phyloP scores from a whole-genome alignment of 805 yeast genomes.

The Lipomyces chichibuensis region DNA sequence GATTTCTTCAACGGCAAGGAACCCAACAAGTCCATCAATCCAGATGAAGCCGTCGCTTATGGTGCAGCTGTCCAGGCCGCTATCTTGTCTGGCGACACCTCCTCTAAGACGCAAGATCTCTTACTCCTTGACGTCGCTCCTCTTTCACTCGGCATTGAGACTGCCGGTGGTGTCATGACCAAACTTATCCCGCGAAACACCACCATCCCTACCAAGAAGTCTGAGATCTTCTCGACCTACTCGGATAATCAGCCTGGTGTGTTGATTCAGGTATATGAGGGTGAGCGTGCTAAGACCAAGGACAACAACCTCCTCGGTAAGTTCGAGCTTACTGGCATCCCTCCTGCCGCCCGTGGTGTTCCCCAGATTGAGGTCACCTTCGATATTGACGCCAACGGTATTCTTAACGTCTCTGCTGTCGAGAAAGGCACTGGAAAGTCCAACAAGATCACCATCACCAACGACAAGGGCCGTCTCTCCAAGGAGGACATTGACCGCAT shows the following conservation, averaged over 20 bases:
- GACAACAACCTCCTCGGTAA: slow-evolving; percentile 97
- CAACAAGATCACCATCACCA: slow-evolving; percentile 95
- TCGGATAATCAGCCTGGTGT: slow-evolving; percentile 99
- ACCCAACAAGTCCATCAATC: slow-evolving; percentile 95
- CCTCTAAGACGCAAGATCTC: slow-evolving; percentile 94
- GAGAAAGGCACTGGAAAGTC: slow-evolving; percentile 99
- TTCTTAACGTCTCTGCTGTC: slow-evolving; percentile 91
- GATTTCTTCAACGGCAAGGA: slow-evolving; percentile 98
- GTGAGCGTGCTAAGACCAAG: slow-evolving; percentile 96
- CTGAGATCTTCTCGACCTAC: slow-evolving; percentile 94
- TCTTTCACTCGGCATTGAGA: slow-evolving; percentile 95
- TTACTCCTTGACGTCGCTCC: slow-evolving; percentile 96
- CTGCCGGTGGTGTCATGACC: slow-evolving; percentile 99
- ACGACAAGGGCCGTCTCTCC: slow-evolving; percentile 97
- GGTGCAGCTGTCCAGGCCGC: slow-evolving; percentile 99
- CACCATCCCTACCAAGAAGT: slow-evolving; percentile 95
- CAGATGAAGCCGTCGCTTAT: slow-evolving; percentile 98
- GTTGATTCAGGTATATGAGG: slow-evolving; percentile 94
- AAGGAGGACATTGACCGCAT: slow-evolving; percentile 97
- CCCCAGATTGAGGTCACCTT: slow-evolving; percentile 98
- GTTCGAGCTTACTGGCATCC: slow-evolving; percentile 94
- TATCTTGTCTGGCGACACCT: slow-evolving; percentile 92
- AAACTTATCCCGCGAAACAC: slow-evolving; percentile 98
- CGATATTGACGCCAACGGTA: slow-evolving; percentile 97
- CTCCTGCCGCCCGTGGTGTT: slow-evolving; percentile 99